Conservation (phyloP, 2,329 filamentous ascomycete genomes). For the Falciphora oryzae region DNA sequence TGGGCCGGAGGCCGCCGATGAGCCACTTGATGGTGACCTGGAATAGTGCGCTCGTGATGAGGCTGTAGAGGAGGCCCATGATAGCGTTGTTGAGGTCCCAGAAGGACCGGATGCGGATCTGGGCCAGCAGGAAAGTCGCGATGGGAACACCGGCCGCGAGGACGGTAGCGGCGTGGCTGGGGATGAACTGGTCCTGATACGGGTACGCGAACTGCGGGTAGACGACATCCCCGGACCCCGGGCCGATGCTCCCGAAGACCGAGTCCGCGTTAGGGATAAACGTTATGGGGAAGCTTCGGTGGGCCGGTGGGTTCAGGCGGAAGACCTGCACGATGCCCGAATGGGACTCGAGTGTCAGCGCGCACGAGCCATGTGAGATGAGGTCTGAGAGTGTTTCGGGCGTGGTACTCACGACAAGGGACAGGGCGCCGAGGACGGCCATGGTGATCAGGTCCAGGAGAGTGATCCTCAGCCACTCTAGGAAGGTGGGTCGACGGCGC, state of each 20-base stretch:
- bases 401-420: conserved; percentile 52
- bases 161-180: conserved; percentile 64
- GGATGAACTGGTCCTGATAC: conserved; percentile 62
- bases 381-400: too few species aligned
- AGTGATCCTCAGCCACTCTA: conserved; percentile 63
- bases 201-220: conserved; percentile 68
- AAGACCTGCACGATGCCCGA: conserved; percentile 42
- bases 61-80: conserved; percentile 62
- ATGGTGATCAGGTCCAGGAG: conserved; percentile 65
- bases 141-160: conserved; percentile 60
- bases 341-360: conserved; percentile 2
- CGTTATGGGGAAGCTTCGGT: conserved; percentile 62
- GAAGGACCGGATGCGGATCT: conserved; percentile 62
- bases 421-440: conserved; percentile 57
- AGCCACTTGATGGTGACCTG: conserved; percentile 73
- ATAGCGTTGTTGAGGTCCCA: conserved; percentile 68
- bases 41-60: conserved; percentile 66
- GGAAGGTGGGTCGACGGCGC: conserved; percentile 35
- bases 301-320: conserved; percentile 57
- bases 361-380: neutral
- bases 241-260: neutral
- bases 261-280: conserved; percentile 42
- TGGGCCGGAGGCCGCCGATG: conserved; percentile 66
- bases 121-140: conserved; percentile 56
- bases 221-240: conserved; percentile 56